phyloP scores from a whole-genome alignment of 371 early-diverging fungal species.

The Mycotypha africana region DNA sequence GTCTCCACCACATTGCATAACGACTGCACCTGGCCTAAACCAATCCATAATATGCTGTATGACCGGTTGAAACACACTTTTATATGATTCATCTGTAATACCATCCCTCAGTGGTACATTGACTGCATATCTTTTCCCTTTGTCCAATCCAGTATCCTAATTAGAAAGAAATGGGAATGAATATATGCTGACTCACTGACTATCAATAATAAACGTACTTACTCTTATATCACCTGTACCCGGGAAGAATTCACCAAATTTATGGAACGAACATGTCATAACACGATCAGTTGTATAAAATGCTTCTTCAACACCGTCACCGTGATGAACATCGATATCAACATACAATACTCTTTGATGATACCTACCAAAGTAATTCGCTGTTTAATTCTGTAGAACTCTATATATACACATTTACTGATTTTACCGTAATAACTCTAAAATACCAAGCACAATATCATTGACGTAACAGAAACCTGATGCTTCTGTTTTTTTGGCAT shows the following conservation, averaged over 20 bases:
- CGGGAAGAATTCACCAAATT: conserved; percentile 99
- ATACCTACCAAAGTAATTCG: conserved; percentile 38
- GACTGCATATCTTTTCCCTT: conserved; percentile 91
- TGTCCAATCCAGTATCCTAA: conserved; percentile 80
- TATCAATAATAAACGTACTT: conserved; percentile 8
- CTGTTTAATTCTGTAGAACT: no score
- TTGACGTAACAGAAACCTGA: conserved; percentile 98
- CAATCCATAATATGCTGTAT: conserved; percentile 89
- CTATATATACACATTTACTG: no score
- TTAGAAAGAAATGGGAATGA: no score
- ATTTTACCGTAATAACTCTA: conserved; percentile 64
- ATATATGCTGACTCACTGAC: no score
- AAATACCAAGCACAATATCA: conserved; percentile 92
- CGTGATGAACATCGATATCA: conserved; percentile 99
- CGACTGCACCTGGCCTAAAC: conserved; percentile 94
- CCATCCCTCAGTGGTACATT: conserved; percentile 98
- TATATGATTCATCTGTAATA: conserved; percentile 94
- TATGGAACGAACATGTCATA: conserved; percentile 98
- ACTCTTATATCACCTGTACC: conserved; percentile 92
- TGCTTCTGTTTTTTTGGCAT: conserved; percentile 91
- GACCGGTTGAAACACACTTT: conserved; percentile 86
- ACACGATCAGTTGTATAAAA: conserved; percentile 99
- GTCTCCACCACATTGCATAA: conserved; percentile 99
- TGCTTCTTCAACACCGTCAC: conserved; percentile 99
- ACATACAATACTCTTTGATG: conserved; percentile 97